Evolutionary conservation across 257 asterid species (phyloP).

Genomic region (Capsicum baccatum): DNA sequence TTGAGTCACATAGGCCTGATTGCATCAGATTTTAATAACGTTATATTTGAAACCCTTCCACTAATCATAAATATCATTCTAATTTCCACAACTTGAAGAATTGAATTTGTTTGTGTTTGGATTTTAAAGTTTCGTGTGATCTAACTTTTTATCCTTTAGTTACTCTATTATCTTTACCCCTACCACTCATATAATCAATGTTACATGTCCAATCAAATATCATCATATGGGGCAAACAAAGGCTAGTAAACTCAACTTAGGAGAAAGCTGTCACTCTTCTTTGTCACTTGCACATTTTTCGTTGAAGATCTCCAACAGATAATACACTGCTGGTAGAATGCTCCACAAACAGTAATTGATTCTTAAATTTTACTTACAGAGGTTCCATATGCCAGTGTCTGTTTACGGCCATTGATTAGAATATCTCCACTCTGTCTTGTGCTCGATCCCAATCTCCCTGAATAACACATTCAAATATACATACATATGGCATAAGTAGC

Average conservation of each 20-base stretch:
- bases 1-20: slow-evolving; percentile 45
- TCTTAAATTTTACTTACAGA: slow-evolving; percentile 17
- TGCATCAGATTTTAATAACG: too few species aligned
- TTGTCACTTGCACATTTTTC: background rate
- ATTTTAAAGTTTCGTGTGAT: background rate
- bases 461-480: background rate
- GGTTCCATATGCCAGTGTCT: slow-evolving; percentile 33
- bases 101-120: background rate
- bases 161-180: too few species aligned
- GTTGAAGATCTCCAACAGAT: background rate
- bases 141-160: background rate
- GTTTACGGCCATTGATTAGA: slow-evolving; percentile 36
- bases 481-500: background rate
- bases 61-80: too few species aligned
- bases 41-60: too few species aligned
- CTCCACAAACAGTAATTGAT: background rate
- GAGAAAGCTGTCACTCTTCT: background rate
- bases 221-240: background rate
- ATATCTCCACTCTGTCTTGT: slow-evolving; percentile 39
- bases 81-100: background rate
- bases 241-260: background rate
- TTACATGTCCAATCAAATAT: background rate
- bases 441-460: slow-evolving; percentile 36
- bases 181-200: background rate
- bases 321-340: background rate